phyloP scores from a whole-genome alignment of 2,329 filamentous ascomycete genomes.

The Fusarium longipes region DNA sequence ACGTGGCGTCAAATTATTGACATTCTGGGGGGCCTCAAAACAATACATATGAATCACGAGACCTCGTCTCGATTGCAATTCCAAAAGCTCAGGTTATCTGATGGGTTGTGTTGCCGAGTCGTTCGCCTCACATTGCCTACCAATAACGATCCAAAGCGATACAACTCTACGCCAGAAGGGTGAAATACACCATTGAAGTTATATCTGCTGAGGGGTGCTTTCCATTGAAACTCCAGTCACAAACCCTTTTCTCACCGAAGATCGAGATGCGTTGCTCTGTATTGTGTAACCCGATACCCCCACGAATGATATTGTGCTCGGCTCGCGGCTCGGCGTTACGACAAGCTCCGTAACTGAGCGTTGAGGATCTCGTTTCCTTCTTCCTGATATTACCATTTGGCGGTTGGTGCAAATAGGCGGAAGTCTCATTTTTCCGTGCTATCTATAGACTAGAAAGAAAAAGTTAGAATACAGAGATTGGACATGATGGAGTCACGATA shows the following conservation, averaged over 20 bases:
- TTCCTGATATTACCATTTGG: too few relatives aligned
- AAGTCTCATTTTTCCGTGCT: too few relatives aligned
- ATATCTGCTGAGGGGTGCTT: rapidly evolving
- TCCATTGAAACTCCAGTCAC: neutral
- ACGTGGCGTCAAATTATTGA: neutral
- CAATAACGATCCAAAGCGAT: neutral
- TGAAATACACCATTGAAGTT: neutral
- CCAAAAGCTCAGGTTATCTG: too few relatives aligned
- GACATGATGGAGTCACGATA: too few relatives aligned
- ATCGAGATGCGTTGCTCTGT: rapidly evolving
- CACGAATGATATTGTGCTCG: neutral
- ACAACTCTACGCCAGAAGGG: neutral
- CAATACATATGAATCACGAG: neutral
- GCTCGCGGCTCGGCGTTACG: neutral
- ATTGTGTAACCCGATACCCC: neutral
- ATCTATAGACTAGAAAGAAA: too few relatives aligned
- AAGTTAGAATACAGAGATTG: too few relatives aligned
- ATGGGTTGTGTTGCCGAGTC: too few relatives aligned
- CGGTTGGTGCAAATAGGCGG: too few relatives aligned
- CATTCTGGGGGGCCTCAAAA: neutral
- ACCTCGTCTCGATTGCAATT: too few relatives aligned
- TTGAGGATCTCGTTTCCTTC: too few relatives aligned
- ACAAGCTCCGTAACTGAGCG: neutral
- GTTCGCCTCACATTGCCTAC: neutral
- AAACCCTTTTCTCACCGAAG: neutral